Evolutionary conservation across 352 stramenopile genomes (phyloP), one percentile per base, ranked within the genome.

Genomic region (Plasmopara viticola): DNA sequence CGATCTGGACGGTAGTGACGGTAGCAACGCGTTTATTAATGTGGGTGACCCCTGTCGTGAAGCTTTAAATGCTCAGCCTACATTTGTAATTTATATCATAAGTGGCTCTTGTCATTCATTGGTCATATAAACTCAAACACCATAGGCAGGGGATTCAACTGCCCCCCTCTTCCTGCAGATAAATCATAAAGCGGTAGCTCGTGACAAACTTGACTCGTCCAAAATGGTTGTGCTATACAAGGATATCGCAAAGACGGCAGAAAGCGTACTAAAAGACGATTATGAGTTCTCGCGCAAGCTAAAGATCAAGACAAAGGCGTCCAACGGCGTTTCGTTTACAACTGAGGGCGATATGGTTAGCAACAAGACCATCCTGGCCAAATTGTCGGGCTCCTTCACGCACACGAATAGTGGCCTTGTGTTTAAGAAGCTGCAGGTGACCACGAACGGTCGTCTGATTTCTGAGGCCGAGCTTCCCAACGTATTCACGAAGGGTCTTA

Each of bases 391-490:
- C 48, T 78, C 72, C 63, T 91, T 89, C 66, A 87, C 78, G 53
- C 78, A 88, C 68, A 56, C 58, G 37, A 62, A 62, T 40, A 85
- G 66, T 51, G 72, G 78, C 41, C 70, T 89, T 17, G 72, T 86
- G 38, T 87, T 90, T 62, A 90, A 87, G 76, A 92, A 92, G 75
- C 74, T 92, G 56, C 81, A 92, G 72, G 77, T 89, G 52, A 90
- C 78, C 31, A 92, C 78, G 15, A 74, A 87, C 57, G 81, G 81
- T 39, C 74, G 77, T n/a, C 54, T 92, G 40, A 52, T 92, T 33
- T 85, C 77, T 35, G 81, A 92, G 64, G 78, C 75, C 10, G 81
- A 92, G 59, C 62, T 88, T 18, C 76, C 78, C 18, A 89, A 92
- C 61, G 77, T 86, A 48, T 56, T 87, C 56, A 87, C 76, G 2